Conservation (phyloP, 371 early-diverging fungal genomes). For the Syncephalis plumigaleata region DNA sequence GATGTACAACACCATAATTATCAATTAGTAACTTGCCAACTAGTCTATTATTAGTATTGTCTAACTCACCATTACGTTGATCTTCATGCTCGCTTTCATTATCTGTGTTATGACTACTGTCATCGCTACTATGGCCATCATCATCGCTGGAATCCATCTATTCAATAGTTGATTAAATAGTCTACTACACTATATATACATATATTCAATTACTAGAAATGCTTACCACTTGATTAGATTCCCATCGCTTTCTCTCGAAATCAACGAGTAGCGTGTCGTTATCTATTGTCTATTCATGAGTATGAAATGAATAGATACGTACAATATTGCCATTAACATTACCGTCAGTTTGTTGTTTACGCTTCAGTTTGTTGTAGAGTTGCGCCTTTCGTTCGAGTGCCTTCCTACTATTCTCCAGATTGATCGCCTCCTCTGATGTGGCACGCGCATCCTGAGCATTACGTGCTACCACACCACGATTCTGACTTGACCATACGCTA, state of each 20-base stretch:
- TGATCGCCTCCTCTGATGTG: slow-evolving; percentile 2
- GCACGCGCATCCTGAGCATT: background rate
- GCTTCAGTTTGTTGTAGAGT: slow-evolving; percentile 5
- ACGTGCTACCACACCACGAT: slow-evolving; percentile 6
- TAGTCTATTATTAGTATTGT: background rate
- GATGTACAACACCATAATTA: too few relatives aligned
- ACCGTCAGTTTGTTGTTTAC: background rate
- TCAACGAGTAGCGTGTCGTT: slow-evolving; percentile 6
- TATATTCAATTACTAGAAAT: background rate
- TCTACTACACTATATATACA: background rate
- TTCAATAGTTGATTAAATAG: background rate
- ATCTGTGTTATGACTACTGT: background rate
- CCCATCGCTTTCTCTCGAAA: slow-evolving; percentile 6
- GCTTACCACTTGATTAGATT: slow-evolving; percentile 2
- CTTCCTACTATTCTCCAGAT: slow-evolving; percentile 5
- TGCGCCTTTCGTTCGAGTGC: slow-evolving; percentile 8
- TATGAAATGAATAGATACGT: background rate
- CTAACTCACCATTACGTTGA: slow-evolving; percentile 8
- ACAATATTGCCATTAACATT: background rate
- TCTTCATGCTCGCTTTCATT: background rate
- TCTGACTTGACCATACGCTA: slow-evolving; percentile 5
- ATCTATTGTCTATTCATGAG: slow-evolving; percentile 1
- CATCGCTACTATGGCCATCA: background rate
- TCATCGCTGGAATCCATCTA: background rate
- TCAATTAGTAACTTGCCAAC: too few relatives aligned